phyloP scores from a whole-genome alignment of 768 basidiomycete genomes.

The Peribolospora kevripleyi region DNA sequence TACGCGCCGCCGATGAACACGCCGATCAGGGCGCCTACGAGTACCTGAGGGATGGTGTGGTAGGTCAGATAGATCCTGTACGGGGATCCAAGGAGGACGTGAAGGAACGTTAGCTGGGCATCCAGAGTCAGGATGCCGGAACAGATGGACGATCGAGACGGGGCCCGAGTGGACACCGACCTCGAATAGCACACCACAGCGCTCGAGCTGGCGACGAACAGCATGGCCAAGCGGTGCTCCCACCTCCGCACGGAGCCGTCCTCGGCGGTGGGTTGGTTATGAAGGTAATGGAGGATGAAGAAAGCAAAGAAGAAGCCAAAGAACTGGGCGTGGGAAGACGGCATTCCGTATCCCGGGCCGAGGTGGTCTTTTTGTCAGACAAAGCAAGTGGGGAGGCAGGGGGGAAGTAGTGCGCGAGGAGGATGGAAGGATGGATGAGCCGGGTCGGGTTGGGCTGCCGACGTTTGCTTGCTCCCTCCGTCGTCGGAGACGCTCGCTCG shows the following conservation, averaged over 20 bases:
- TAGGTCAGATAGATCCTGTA: slow-evolving; percentile 50
- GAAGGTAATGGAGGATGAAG: slow-evolving; percentile 40
- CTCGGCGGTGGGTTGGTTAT: too few species aligned
- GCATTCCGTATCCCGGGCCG: slow-evolving; percentile 59
- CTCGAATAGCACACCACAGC: too few species aligned
- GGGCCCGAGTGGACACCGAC: too few species aligned
- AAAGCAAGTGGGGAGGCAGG: background rate
- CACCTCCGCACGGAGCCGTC: too few species aligned
- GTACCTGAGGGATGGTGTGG: slow-evolving; percentile 44
- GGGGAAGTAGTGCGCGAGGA: background rate
- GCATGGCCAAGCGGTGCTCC: too few species aligned
- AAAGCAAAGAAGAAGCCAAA: slow-evolving; percentile 72
- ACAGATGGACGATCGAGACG: too few species aligned
- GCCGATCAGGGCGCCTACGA: slow-evolving; percentile 52
- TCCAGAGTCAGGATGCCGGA: slow-evolving; percentile 24
- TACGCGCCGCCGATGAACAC: slow-evolving; percentile 28
- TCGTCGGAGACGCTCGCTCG: too few species aligned
- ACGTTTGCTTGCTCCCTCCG: too few species aligned
- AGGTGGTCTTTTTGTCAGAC: slow-evolving; percentile 9
- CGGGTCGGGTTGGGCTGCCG: too few species aligned
- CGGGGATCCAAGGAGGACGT: slow-evolving; percentile 33
- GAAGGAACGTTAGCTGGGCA: slow-evolving; percentile 27
- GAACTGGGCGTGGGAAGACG: slow-evolving; percentile 70
- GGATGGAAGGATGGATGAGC: too few species aligned
- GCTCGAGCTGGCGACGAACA: too few species aligned